Evolutionary conservation across 371 early-diverging fungal genomes (phyloP).

Genomic region (Parasitella parasitica): DNA sequence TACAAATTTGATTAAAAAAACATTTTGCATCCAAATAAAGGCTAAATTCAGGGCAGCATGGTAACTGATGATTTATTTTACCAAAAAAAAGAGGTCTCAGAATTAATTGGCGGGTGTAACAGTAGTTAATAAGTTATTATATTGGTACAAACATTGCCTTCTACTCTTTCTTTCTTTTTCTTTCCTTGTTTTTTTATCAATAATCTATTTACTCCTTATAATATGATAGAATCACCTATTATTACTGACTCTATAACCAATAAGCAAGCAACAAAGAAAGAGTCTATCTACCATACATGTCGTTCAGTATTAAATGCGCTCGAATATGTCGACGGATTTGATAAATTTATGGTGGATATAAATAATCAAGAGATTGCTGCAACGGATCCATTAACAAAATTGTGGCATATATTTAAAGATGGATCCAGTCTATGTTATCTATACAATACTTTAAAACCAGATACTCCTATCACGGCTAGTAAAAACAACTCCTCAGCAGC

Average conservation of each 20-base stretch:
- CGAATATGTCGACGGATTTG: conserved; percentile 59
- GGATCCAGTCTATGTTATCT: conserved; percentile 85
- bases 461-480: conserved; percentile 49
- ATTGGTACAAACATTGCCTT: neutral
- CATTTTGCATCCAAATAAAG: neutral
- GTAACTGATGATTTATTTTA: neutral
- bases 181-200: neutral
- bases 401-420: conserved; percentile 88
- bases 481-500: conserved; percentile 53
- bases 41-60: conserved; percentile 4
- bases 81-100: neutral
- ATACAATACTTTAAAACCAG: conserved; percentile 71
- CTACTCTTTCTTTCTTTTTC: neutral
- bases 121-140: conserved; percentile 1
- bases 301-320: conserved; percentile 60
- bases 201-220: neutral
- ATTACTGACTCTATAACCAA: conserved; percentile 34
- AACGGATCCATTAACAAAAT: conserved; percentile 73
- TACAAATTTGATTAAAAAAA: neutral
- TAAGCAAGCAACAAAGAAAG: conserved; percentile 32
- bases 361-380: neutral
- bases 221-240: conserved; percentile 33
- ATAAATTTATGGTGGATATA: conserved; percentile 38
- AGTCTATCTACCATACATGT: conserved; percentile 69
- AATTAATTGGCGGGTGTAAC: conserved; percentile 27